phyloP scores from a whole-genome alignment of 331 rosid species.

The Erythrophleum ivorense region DNA sequence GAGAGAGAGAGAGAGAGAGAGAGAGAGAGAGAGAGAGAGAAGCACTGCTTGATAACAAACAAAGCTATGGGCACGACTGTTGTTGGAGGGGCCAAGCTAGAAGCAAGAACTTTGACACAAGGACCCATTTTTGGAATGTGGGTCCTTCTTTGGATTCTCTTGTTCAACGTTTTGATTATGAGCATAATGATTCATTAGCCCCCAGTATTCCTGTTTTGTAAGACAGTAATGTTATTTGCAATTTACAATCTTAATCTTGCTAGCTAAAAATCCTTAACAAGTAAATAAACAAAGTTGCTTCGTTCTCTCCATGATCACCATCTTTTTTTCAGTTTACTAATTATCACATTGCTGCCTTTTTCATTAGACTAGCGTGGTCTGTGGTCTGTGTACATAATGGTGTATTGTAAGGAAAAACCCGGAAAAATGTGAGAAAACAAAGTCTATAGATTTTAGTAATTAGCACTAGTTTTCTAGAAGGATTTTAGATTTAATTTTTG shows the following conservation, averaged over 20 bases:
- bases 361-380: not conserved
- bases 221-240: no score
- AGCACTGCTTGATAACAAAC: conserved; percentile 29
- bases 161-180: conserved; percentile 31
- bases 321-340: not conserved
- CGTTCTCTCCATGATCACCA: no score
- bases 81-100: conserved; percentile 27
- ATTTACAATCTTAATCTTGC: no score
- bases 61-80: not conserved
- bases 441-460: not conserved
- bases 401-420: no score
- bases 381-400: not conserved
- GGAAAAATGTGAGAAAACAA: no score
- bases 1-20: not conserved
- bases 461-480: not conserved
- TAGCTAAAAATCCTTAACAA: not conserved
- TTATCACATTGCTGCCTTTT: no score
- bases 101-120: conserved; percentile 24
- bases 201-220: not conserved
- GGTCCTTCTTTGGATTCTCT: conserved; percentile 45
- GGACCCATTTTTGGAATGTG: conserved; percentile 33
- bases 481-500: no score
- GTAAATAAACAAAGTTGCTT: not conserved
- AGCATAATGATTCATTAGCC: not conserved
- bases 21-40: not conserved